Evolutionary conservation across 2,329 filamentous ascomycete genomes (phyloP).

Genomic region (Cladosporium sp.): DNA sequence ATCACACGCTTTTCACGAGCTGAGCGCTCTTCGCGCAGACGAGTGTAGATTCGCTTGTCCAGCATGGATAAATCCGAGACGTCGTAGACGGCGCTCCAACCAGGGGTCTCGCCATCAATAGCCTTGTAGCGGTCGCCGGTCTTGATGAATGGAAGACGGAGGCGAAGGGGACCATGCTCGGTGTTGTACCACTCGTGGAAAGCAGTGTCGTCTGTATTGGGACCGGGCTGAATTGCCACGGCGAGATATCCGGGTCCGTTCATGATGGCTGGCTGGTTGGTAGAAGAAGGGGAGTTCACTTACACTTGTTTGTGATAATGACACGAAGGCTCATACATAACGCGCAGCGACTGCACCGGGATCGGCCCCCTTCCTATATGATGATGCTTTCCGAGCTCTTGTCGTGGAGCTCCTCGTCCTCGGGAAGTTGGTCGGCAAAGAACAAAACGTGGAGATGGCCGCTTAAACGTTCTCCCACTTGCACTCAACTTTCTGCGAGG

Average conservation of each 20-base stretch:
- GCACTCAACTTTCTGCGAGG: too few species aligned
- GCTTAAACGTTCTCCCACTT: background rate
- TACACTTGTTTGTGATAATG: background rate
- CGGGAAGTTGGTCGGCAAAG: constrained; percentile 4
- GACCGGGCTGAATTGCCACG: constrained; percentile 78
- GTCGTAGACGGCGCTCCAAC: constrained; percentile 78
- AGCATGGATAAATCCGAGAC: constrained; percentile 69
- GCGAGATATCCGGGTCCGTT: constrained; percentile 64
- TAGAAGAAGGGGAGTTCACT: background rate
- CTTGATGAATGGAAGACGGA: constrained; percentile 67
- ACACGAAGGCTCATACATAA: background rate
- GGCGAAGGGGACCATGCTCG: constrained; percentile 77
- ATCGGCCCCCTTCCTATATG: background rate
- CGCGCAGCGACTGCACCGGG: background rate
- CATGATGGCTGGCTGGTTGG: constrained; percentile 24
- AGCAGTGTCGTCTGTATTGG: constrained; percentile 58
- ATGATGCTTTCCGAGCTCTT: constrained; percentile 2
- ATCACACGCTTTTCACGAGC: constrained; percentile 49
- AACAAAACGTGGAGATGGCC: background rate
- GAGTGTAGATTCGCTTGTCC: constrained; percentile 64
- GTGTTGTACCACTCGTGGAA: constrained; percentile 96
- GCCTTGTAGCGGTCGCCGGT: constrained; percentile 78
- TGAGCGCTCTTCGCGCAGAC: constrained; percentile 54
- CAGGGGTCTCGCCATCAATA: constrained; percentile 57
- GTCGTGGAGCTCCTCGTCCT: constrained; percentile 6